phyloP scores from a whole-genome alignment of 2,329 filamentous ascomycete genomes.

The Paramyrothecium roridum region DNA sequence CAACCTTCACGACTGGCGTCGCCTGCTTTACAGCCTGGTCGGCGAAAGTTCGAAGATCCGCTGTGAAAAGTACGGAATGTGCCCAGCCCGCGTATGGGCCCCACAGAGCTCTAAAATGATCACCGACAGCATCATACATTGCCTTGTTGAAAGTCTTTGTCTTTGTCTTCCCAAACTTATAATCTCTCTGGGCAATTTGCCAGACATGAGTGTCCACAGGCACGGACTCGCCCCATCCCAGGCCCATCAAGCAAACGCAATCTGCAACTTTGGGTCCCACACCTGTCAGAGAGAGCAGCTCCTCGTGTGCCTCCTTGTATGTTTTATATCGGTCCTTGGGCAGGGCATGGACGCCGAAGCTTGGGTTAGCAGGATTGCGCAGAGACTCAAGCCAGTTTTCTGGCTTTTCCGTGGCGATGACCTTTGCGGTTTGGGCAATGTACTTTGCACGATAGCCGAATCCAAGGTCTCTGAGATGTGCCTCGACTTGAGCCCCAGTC shows the following conservation, averaged over 20 bases:
- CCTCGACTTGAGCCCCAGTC: conserved; percentile 72
- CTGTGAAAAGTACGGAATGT: conserved; percentile 93
- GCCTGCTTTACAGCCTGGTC: conserved; percentile 44
- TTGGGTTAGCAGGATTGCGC: conserved; percentile 71
- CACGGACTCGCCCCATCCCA: conserved; percentile 93
- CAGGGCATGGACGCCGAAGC: conserved; percentile 42
- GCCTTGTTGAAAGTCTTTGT: conserved; percentile 81
- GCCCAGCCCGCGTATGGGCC: conserved; percentile 95
- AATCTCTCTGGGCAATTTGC: conserved; percentile 96
- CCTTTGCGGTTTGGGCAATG: conserved; percentile 78
- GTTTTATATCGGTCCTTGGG: conserved; percentile 51
- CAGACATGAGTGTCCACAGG: conserved; percentile 98
- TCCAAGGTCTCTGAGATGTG: conserved; percentile 74
- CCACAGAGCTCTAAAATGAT: conserved; percentile 88
- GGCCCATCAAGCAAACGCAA: conserved; percentile 92
- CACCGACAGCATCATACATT: conserved; percentile 85
- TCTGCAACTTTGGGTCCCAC: conserved; percentile 97
- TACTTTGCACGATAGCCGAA: conserved; percentile 97
- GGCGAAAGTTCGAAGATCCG: conserved; percentile 82
- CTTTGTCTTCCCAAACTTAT: conserved; percentile 85
- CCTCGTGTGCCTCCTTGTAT: conserved; percentile 77
- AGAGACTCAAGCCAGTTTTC: conserved; percentile 73
- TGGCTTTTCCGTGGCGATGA: conserved; percentile 66
- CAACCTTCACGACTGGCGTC: conserved; percentile 9
- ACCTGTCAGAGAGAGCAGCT: conserved; percentile 74